Percentiles rank a stretch among this genome's conserved stretches.
These are phyloP conservation scores for Solanum neorickii DNA, from an alignment of 257 asterid species.

Conservation along the genomic window DNA sequence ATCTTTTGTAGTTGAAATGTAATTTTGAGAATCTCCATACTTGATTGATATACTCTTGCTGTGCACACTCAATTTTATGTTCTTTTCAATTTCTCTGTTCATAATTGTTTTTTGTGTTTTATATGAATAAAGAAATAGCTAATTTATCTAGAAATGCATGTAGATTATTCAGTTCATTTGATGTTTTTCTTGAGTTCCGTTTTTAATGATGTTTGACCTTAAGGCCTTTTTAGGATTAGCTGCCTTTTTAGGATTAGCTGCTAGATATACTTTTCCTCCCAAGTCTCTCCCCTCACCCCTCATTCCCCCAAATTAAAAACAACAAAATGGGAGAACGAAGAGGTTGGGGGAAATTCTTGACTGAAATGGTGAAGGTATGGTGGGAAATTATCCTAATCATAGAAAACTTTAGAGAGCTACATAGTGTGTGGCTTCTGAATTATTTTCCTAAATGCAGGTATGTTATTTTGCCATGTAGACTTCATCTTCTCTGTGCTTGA, in stretches of 20 bases:
- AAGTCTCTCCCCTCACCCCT: conserved; percentile 13
- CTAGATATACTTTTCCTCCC: background rate
- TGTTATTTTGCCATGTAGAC: background rate
- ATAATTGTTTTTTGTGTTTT: background rate
- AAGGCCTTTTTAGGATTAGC: background rate
- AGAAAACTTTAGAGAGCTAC: background rate
- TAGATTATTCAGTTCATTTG: background rate
- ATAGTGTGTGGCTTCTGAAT: background rate
- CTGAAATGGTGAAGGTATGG: background rate
- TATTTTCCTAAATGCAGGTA: background rate
- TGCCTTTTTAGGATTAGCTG: background rate
- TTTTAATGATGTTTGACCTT: background rate
- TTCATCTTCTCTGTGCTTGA: background rate
- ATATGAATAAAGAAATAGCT: background rate
- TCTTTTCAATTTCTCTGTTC: background rate
- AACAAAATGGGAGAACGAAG: background rate
- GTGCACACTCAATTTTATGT: background rate
- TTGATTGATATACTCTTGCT: background rate
- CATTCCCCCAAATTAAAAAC: background rate
- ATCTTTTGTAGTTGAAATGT: background rate
- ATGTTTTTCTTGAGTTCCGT: background rate
- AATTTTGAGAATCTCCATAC: background rate
- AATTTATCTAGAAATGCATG: background rate
- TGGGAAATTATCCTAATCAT: background rate
- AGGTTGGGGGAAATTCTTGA: background rate